These are phyloP conservation scores for Baorangia bicolor DNA, from an alignment of 768 basidiomycete species.

Conservation along the genomic window DNA sequence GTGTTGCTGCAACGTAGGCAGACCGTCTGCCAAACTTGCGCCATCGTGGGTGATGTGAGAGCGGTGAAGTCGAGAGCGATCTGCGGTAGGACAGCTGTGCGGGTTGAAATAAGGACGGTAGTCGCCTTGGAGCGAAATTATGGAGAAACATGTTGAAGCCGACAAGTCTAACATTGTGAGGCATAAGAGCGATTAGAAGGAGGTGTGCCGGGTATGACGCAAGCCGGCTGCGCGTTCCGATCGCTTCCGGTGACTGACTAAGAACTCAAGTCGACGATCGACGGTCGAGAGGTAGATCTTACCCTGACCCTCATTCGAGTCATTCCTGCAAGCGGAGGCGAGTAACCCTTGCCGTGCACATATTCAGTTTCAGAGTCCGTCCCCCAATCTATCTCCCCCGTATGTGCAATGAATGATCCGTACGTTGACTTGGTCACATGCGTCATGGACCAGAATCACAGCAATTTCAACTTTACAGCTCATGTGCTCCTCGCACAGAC, in stretches of 20 bases:
- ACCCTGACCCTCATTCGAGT: background rate
- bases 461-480: no score
- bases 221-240: background rate
- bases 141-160: conserved; percentile 5
- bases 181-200: background rate
- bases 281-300: background rate
- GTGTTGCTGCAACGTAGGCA: conserved; percentile 24
- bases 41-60: conserved; percentile 4
- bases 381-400: no score
- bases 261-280: background rate
- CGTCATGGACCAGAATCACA: no score
- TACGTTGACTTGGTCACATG: no score
- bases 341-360: no score
- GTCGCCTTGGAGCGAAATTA: background rate
- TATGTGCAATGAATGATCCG: no score
- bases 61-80: background rate
- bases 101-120: background rate
- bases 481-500: no score
- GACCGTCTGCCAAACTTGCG: conserved; percentile 20
- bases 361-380: no score
- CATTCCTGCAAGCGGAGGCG: background rate
- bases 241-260: background rate
- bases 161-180: background rate
- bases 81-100: background rate
- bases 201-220: background rate